phyloP scores from a whole-genome alignment of 2,329 filamentous ascomycete species.

The Trichoderma lentiforme region DNA sequence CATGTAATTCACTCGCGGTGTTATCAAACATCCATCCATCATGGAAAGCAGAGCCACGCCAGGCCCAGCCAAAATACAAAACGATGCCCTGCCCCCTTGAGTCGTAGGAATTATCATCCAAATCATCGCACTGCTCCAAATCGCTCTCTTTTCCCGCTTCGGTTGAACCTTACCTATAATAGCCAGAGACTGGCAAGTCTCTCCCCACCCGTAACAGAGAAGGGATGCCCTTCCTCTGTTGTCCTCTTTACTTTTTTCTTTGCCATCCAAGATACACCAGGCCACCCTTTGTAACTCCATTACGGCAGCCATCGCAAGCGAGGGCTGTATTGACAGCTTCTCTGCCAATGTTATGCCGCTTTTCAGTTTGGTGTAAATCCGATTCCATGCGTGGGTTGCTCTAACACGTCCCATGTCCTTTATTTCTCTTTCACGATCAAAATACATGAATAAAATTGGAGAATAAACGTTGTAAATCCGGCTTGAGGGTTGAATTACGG shows the following conservation, averaged over 20 bases:
- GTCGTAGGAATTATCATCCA: constrained; percentile 16
- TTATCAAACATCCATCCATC: constrained; percentile 1
- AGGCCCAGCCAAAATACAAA: background rate
- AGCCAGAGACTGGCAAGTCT: background rate
- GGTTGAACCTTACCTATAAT: background rate
- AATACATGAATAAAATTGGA: constrained; percentile 9
- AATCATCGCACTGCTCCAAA: constrained; percentile 13
- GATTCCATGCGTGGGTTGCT: background rate
- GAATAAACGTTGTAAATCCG: background rate
- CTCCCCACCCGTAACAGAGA: background rate
- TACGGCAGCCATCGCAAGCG: background rate
- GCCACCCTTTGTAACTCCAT: background rate
- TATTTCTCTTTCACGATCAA: background rate
- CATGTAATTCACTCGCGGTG: background rate
- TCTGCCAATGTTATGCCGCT: background rate
- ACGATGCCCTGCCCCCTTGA: background rate
- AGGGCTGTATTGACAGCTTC: constrained; percentile 9
- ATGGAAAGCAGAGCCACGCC: background rate
- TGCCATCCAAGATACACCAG: background rate
- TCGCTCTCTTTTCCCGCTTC: background rate
- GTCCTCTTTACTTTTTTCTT: background rate
- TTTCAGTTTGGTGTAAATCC: background rate
- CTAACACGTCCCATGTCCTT: background rate
- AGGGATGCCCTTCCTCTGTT: background rate
- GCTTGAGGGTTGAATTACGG: background rate